Conservation (phyloP, 192 early-diverging fungal species). For the Coemansia sp. region DNA sequence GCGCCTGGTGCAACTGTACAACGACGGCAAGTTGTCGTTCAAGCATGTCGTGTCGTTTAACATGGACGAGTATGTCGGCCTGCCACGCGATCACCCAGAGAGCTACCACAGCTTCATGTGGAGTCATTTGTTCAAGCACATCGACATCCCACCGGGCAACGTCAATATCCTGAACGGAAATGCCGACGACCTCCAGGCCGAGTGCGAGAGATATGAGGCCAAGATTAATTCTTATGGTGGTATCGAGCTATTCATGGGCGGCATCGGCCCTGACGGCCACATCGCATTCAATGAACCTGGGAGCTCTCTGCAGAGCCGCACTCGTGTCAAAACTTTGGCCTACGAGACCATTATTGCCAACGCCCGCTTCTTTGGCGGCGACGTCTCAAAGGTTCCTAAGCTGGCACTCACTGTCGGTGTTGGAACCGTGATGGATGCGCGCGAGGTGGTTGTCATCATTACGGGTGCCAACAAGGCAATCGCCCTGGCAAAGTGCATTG, state of each 20-base stretch:
- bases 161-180: constrained; percentile 87
- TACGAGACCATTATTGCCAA: constrained; percentile 89
- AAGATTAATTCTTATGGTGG: constrained; percentile 78
- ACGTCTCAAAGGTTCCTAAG: constrained; percentile 85
- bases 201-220: constrained; percentile 77
- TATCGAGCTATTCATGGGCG: constrained; percentile 85
- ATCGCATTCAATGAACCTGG: constrained; percentile 93
- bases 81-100: constrained; percentile 83
- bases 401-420: constrained; percentile 87
- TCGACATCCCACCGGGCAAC: constrained; percentile 77
- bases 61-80: constrained; percentile 87
- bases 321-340: constrained; percentile 83
- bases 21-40: constrained; percentile 69
- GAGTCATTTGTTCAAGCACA: constrained; percentile 85
- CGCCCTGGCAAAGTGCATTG: constrained; percentile 82
- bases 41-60: constrained; percentile 86
- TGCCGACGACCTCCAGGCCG: constrained; percentile 73
- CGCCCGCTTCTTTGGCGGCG: constrained; percentile 82
- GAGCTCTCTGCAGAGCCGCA: constrained; percentile 74
- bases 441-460: constrained; percentile 81
- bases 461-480: constrained; percentile 85
- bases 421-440: constrained; percentile 81
- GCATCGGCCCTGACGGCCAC: constrained; percentile 89
- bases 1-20: constrained; percentile 69
- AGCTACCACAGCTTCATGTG: constrained; percentile 92